Evolutionary conservation across 805 yeast genomes (phyloP), one percentile per base, ranked within the genome.

Genomic region (Metschnikowia arizonensis): DNA sequence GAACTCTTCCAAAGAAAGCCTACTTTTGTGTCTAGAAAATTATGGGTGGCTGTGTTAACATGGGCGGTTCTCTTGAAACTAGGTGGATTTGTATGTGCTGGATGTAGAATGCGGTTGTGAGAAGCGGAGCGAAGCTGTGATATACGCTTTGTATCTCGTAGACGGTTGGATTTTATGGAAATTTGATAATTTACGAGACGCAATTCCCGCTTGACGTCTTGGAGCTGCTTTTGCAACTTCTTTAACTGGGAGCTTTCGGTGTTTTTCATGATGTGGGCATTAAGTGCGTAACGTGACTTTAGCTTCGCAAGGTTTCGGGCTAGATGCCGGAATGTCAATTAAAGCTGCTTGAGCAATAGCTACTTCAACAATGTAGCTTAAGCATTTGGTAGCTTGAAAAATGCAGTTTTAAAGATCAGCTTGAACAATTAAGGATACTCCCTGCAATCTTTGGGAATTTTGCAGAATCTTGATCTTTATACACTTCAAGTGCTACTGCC

Each of bases 81-180:
- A 8, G 40, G 24, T 14, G 25, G n/a, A 5, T 7, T 23, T 23
- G 38, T 24, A 15, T 24, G n/a, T 9, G 25, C 32, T 15, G 40
- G 40, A 10, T 14, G 17, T 4, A 37, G 28, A 19, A 21, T 18
- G 19, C 17, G 33, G n/a, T 28, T 18, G 25, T n/a, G 25, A 19
- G 32, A 14, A n/a, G 23, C 18, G 24, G 40, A 37, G 4, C 33
- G 24, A 19, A 37, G 25, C 40, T 28, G 17, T 11, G 33, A 28
- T 19, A 28, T 37, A 10, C 26, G 40, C 33, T 37, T 37, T 8
- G 33, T 28, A n/a, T 37, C 40, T 18, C 40, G 17, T n/a, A 37
- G n/a, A 5, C 32, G 32, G 18, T n/a, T 37, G 3, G 40, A 37
- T 2, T 25, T 17, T 18, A 5, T 37, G 10, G 9, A 8, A 6